A percentile compares a stretch with the other conserved stretches of the same genome.
Conservation (phyloP, 2,329 filamentous ascomycete genomes). For the Diaporthe ampelina region DNA sequence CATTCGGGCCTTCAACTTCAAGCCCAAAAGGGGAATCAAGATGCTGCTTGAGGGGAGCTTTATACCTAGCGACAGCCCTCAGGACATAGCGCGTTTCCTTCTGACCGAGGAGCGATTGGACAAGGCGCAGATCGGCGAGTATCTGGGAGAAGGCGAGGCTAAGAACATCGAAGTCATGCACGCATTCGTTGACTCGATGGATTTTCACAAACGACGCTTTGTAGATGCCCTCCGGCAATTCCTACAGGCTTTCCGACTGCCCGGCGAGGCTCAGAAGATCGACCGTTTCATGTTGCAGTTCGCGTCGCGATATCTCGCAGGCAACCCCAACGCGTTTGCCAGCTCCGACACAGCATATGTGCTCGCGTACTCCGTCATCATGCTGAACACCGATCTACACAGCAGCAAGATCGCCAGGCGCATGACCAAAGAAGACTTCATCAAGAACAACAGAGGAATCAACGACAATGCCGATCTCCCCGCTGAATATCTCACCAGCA, state of each 20-base stretch:
- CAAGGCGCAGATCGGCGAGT: slow-evolving; percentile 94
- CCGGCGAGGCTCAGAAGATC: slow-evolving; percentile 98
- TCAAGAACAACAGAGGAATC: slow-evolving; percentile 98
- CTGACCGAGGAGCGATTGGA: slow-evolving; percentile 86
- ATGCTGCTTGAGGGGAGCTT: slow-evolving; percentile 87
- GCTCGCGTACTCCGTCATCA: slow-evolving; percentile 93
- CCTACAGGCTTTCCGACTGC: slow-evolving; percentile 92
- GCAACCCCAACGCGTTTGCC: slow-evolving; percentile 96
- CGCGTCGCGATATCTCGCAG: slow-evolving; percentile 93
- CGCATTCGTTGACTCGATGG: slow-evolving; percentile 95
- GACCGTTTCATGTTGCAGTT: slow-evolving; percentile 99
- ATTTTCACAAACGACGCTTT: slow-evolving; percentile 91
- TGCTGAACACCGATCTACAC: slow-evolving; percentile 96
- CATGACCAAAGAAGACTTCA: slow-evolving; percentile 98
- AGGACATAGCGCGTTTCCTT: slow-evolving; percentile 89
- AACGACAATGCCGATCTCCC: slow-evolving; percentile 96
- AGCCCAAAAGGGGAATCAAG: slow-evolving; percentile 94
- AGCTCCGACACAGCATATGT: slow-evolving; percentile 99
- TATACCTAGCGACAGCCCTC: slow-evolving; percentile 81
- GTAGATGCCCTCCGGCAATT: slow-evolving; percentile 94
- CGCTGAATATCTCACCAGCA: slow-evolving; percentile 88
- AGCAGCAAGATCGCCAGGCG: slow-evolving; percentile 85
- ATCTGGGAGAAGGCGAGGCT: slow-evolving; percentile 91
- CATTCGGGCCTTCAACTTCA: slow-evolving; percentile 95
- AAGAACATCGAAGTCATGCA: slow-evolving; percentile 99